phyloP scores from a whole-genome alignment of 31 red algal species.

The Asparagopsis taxiformis region DNA sequence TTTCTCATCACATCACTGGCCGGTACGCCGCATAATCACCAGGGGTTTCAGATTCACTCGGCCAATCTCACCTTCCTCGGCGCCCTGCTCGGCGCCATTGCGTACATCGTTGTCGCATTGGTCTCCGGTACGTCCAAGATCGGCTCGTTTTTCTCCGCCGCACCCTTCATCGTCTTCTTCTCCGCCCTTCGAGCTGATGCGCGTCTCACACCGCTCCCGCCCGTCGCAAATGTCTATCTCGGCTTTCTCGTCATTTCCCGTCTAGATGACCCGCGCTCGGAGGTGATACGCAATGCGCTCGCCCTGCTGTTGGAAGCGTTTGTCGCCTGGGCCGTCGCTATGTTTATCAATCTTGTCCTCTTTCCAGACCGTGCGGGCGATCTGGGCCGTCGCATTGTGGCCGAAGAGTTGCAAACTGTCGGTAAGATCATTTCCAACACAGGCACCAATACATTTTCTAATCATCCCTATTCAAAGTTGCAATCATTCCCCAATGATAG shows the following conservation, averaged over 20 bases:
- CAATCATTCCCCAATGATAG: background rate
- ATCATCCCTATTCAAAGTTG: background rate
- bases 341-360: conserved; percentile 25
- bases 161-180: conserved; percentile 52
- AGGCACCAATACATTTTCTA: conserved; percentile 27
- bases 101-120: conserved; percentile 23
- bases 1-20: conserved; percentile 45
- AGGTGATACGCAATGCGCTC: background rate
- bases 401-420: conserved; percentile 22
- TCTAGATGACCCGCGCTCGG: conserved; percentile 1
- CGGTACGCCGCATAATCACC: conserved; percentile 37
- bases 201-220: conserved; percentile 45
- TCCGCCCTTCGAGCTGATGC: conserved; percentile 52
- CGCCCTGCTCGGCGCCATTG: conserved; percentile 32
- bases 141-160: conserved; percentile 25
- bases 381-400: conserved; percentile 32
- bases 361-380: conserved; percentile 33
- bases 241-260: conserved; percentile 60
- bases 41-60: conserved; percentile 53
- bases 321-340: conserved; percentile 36
- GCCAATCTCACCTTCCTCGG: conserved; percentile 40
- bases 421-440: conserved; percentile 37
- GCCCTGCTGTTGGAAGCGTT: conserved; percentile 19
- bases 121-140: conserved; percentile 13
- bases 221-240: conserved; percentile 50